Evolutionary conservation across 2,329 filamentous ascomycete genomes (phyloP), one percentile per base, ranked within the genome.

Genomic region (Hymenoscyphus fraxineus): DNA sequence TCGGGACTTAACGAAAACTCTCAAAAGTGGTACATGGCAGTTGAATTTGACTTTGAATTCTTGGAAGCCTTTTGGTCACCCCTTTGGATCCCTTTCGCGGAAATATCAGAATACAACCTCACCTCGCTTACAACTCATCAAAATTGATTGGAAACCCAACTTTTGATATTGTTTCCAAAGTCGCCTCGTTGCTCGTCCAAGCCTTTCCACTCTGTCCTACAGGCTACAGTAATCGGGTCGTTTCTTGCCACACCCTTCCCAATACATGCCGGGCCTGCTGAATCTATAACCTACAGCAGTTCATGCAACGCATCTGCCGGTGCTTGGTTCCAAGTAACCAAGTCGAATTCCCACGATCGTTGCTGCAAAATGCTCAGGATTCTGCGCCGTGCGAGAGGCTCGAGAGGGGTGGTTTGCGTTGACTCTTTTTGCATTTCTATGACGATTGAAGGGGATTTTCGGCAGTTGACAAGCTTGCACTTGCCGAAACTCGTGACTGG

Each of bases 281-380:
- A 54, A 54, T 27, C 22, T 54, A 27, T 54, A 35, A 35, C 6
- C 9, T 35, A 54, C 47, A 54, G 47, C 19, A 54, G 47, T 54
- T 54, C 19, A 54, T 54, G 47, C 47, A 54, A 54, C 44, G 47
- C 22, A 54, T 27, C 47, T 54, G 19, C 47, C 47, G 47, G 47
- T 27, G n/a, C 15, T 54, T 19, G 19, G 7, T 27, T 54, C 47
- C 47, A 27, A 44, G 22, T 27, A 27, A 27, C 27, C 27, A 27
- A 27, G 27, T 27, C 27, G n/a, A 54, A 51, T 51, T 51, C 44
- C 22, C 44, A 51, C 7, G 22, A 54, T 27, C n/a, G 10, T 35
- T 35, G 35, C 35, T 7, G 9, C 7, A 54, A 54, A 54, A 22
- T 51, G n/a, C 7, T 51, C n/a, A 12, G 22, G 22, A 54, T 54